Evolutionary conservation across 257 asterid genomes (phyloP), one percentile per base, ranked within the genome.

Genomic region (Perilla frutescens): DNA sequence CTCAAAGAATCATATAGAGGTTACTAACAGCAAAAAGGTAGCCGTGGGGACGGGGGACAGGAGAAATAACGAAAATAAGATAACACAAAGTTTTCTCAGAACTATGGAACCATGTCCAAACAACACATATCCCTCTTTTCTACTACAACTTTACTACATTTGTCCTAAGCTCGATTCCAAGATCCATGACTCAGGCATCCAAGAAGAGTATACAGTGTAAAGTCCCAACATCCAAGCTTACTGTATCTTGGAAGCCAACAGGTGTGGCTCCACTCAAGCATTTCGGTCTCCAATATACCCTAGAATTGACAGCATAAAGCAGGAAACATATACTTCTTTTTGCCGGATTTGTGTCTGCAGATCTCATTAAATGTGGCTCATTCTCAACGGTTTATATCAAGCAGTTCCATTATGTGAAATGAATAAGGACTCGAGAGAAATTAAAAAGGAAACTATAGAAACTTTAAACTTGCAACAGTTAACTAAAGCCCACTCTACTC

Each of bases 1-100:
- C 83, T 82, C 86, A 79, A 82, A 73, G 86, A 71, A 82, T 82
- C 75, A 37, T 8, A 55, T 4, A 9, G 55, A 5, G 8, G 6
- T 55, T 20, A 55, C 6, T 55, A 48, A 65, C 31, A 63, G 49
- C 14, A 36, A 12, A 49, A 47, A 37, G 26, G 31, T 45, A 61
- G 20, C 7, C 8, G 7, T 2, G 12, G 26, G 40, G 57, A 9
- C 7, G 49, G 1, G 45, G 49, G 49, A 44, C 11, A 8, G 11
- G 2, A 44, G 49, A 44, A 7, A 44, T 8, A 34, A 34, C 49
- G 9, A 11, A 47, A 47, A 14, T 15, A 74, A 3, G 8, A 13
- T 13, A 50, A 40, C 8, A 48, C 59, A 14, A 50, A 47, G 34
- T 9, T 47, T 47, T 47, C 49, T 6, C 49, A 44, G 49, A 44